Evolutionary conservation across 2,329 filamentous ascomycete species (phyloP).

Genomic region (Arthrobotrys pseudoclavata): DNA sequence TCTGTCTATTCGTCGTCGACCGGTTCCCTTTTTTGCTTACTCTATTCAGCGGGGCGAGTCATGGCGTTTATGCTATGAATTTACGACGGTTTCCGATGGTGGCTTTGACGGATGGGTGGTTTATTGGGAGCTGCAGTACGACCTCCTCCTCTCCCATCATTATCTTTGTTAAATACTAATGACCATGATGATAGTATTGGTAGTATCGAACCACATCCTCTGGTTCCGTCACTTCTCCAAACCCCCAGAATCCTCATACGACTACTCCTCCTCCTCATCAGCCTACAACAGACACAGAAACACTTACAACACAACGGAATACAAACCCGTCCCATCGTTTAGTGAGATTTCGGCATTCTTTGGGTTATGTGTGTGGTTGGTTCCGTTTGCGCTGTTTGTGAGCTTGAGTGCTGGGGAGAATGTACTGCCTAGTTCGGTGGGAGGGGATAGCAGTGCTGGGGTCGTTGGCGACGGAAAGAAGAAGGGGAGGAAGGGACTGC

Average conservation of each 20-base stretch:
- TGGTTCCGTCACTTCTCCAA: constrained; percentile 95
- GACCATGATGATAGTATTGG: constrained; percentile 73
- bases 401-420: constrained; percentile 95
- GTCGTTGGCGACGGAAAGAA: constrained; percentile 64
- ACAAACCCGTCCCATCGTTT: constrained; percentile 79
- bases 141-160: constrained; percentile 72
- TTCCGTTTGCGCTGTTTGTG: constrained; percentile 95
- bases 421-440: constrained; percentile 91
- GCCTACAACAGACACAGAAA: constrained; percentile 67
- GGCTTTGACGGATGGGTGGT: constrained; percentile 48
- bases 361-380: constrained; percentile 94
- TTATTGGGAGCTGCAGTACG: constrained; percentile 64
- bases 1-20: constrained; percentile 83
- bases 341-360: constrained; percentile 97
- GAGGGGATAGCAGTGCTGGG: constrained; percentile 71
- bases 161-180: constrained; percentile 22
- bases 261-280: constrained; percentile 75
- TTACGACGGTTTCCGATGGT: constrained; percentile 76
- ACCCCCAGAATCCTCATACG: constrained; percentile 72
- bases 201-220: constrained; percentile 89
- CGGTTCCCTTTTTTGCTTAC: constrained; percentile 84
- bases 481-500: constrained; percentile 74
- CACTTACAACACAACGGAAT: constrained; percentile 64
- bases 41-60: constrained; percentile 80
- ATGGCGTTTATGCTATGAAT: constrained; percentile 89